Percentiles rank a stretch among this genome's conserved stretches.
phyloP scores from a whole-genome alignment of 441 rosid species.

The Adansonia grandidieri region DNA sequence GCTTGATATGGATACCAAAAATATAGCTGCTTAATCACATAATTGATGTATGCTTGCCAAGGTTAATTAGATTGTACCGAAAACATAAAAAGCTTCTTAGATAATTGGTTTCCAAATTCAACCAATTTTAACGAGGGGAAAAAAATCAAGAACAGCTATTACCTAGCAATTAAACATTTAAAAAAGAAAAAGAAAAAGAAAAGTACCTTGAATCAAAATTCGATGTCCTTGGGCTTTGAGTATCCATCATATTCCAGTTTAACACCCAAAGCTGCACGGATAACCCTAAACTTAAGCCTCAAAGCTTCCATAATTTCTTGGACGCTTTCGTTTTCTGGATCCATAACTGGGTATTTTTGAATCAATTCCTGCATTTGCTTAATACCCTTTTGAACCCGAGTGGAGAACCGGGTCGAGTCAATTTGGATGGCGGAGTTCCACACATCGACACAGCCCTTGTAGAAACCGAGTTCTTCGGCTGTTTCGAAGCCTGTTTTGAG shows the following conservation, averaged over 20 bases:
- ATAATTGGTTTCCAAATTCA: not conserved
- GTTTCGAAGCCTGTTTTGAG: constrained; percentile 55
- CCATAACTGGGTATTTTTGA: constrained; percentile 56
- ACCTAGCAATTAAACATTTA: too few species aligned
- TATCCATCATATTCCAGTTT: constrained; percentile 66
- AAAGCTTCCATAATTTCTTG: constrained; percentile 66
- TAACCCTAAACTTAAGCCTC: constrained; percentile 69
- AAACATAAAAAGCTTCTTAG: not conserved
- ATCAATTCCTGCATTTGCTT: constrained; percentile 62
- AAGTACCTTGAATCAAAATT: constrained; percentile 47
- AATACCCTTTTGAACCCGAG: constrained; percentile 59
- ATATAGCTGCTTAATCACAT: not conserved
- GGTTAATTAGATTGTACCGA: not conserved
- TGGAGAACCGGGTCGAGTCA: constrained; percentile 55
- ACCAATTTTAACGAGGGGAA: not conserved
- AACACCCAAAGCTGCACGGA: constrained; percentile 65
- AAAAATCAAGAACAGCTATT: not conserved
- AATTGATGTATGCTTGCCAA: not conserved
- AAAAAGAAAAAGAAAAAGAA: not conserved
- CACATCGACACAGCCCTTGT: constrained; percentile 69
- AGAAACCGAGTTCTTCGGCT: constrained; percentile 86
- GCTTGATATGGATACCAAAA: not conserved
- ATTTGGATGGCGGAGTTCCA: constrained; percentile 64
- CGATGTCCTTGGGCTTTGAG: constrained; percentile 55
- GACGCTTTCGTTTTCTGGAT: constrained; percentile 69